Percentiles rank a stretch among this genome's conserved stretches.
phyloP scores from a whole-genome alignment of 352 stramenopile species.

The Phytophthora tentaculata region DNA sequence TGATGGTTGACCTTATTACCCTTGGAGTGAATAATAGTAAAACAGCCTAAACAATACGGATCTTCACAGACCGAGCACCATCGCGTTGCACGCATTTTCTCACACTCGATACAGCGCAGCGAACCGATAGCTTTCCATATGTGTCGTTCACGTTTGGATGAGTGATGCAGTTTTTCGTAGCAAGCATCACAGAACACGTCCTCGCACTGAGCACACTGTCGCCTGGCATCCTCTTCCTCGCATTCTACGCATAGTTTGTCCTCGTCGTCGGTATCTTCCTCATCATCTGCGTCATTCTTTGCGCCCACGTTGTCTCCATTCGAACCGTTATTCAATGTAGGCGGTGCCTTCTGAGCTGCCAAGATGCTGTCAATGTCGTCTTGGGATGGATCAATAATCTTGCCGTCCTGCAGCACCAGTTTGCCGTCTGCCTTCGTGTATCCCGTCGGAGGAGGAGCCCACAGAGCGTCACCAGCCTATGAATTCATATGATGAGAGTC shows the following conservation, averaged over 20 bases:
- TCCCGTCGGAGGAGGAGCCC: conserved; percentile 66
- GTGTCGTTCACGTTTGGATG: conserved; percentile 73
- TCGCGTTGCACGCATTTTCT: conserved; percentile 84
- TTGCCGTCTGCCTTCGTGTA: conserved; percentile 76
- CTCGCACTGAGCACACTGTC: conserved; percentile 74
- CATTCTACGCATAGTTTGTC: conserved; percentile 81
- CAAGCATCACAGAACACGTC: conserved; percentile 83
- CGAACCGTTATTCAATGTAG: conserved; percentile 12
- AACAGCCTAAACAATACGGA: conserved; percentile 83
- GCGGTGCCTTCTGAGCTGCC: conserved; percentile 29
- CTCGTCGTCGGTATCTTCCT: conserved; percentile 55
- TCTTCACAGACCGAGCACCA: conserved; percentile 81
- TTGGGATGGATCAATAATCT: conserved; percentile 59
- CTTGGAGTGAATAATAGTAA: conserved; percentile 85
- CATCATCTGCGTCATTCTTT: conserved; percentile 24
- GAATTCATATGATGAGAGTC: neutral
- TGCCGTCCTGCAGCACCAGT: conserved; percentile 74
- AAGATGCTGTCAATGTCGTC: conserved; percentile 41
- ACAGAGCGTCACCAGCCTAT: conserved; percentile 73
- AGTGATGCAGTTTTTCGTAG: conserved; percentile 79
- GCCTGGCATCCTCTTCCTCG: conserved; percentile 72
- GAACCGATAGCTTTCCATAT: conserved; percentile 79
- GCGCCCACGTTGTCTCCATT: conserved; percentile 1
- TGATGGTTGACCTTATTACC: conserved; percentile 76
- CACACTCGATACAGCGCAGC: conserved; percentile 83